Conservation (phyloP, 2,329 filamentous ascomycete genomes). For the Cytospora chrysosperma region DNA sequence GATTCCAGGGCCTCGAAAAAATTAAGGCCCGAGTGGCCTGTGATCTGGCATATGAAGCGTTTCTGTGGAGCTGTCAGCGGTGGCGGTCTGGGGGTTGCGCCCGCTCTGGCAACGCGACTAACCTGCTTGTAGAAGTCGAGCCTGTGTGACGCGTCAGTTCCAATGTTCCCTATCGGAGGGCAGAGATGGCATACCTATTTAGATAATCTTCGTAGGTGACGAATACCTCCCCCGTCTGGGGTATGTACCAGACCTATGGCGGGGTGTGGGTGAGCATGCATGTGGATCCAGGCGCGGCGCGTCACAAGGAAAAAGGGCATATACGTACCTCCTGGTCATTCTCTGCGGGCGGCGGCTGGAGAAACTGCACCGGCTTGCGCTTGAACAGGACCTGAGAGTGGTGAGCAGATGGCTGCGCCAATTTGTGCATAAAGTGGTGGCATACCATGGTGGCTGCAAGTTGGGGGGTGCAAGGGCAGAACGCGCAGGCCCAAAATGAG, state of each 20-base stretch:
- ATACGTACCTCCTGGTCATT: slow-evolving; percentile 77
- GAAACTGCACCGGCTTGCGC: slow-evolving; percentile 86
- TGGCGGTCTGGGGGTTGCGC: not conserved
- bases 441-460: slow-evolving; percentile 37
- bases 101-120: slow-evolving; percentile 31
- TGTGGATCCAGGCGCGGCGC: slow-evolving; percentile 20
- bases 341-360: slow-evolving; percentile 68
- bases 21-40: slow-evolving; percentile 83
- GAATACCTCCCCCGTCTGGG: slow-evolving; percentile 88
- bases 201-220: slow-evolving; percentile 85
- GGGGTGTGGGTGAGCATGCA: slow-evolving; percentile 26
- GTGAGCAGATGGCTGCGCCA: slow-evolving; percentile 29
- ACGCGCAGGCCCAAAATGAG: slow-evolving; percentile 33
- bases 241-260: slow-evolving; percentile 83
- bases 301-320: not conserved
- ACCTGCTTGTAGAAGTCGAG: slow-evolving; percentile 95
- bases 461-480: slow-evolving; percentile 17
- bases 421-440: slow-evolving; percentile 17
- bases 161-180: not conserved
- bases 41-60: slow-evolving; percentile 93
- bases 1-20: slow-evolving; percentile 92
- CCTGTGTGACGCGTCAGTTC: slow-evolving; percentile 48
- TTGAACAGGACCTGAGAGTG: slow-evolving; percentile 81
- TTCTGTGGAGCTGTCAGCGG: slow-evolving; percentile 49
- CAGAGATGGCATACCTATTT: slow-evolving; percentile 60